These are phyloP conservation scores for Fusarium dlaminii DNA, from an alignment of 2,329 filamentous ascomycete species.

Conservation along the genomic window DNA sequence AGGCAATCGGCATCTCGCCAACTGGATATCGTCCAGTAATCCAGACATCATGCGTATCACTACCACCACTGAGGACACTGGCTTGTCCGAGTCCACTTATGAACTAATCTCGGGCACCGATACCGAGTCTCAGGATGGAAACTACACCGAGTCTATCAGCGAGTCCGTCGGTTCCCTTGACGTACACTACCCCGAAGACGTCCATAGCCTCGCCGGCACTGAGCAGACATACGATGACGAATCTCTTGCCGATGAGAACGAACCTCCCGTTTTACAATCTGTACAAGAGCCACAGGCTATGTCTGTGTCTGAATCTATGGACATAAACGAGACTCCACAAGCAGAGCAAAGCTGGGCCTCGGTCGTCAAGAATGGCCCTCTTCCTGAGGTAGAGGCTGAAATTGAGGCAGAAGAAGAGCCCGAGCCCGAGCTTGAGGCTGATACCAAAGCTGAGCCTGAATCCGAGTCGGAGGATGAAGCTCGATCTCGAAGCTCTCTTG, in stretches of 20 bases:
- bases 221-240: conserved; percentile 59
- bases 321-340: conserved; percentile 11
- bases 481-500: conserved; percentile 53
- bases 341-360: conserved; percentile 25
- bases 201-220: conserved; percentile 61
- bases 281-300: conserved; percentile 17
- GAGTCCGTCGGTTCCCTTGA: conserved; percentile 63
- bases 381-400: conserved; percentile 25
- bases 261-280: conserved; percentile 19
- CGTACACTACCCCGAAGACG: conserved; percentile 59
- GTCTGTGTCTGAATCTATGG: conserved; percentile 6
- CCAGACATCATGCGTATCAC: conserved; percentile 65
- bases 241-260: conserved; percentile 49
- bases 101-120: conserved; percentile 65
- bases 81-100: conserved; percentile 65
- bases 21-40: conserved; percentile 68
- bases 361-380: conserved; percentile 25
- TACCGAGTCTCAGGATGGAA: conserved; percentile 62
- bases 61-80: conserved; percentile 58
- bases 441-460: conserved; percentile 41
- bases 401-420: conserved; percentile 9
- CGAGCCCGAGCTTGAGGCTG: conserved; percentile 3
- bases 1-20: conserved; percentile 64
- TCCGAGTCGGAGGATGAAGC: conserved; percentile 55
- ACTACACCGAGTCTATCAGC: conserved; percentile 57